Base-by-base conservation (phyloP, 2,329 filamentous ascomycete genomes). In the Beauveria sp. region DNA sequence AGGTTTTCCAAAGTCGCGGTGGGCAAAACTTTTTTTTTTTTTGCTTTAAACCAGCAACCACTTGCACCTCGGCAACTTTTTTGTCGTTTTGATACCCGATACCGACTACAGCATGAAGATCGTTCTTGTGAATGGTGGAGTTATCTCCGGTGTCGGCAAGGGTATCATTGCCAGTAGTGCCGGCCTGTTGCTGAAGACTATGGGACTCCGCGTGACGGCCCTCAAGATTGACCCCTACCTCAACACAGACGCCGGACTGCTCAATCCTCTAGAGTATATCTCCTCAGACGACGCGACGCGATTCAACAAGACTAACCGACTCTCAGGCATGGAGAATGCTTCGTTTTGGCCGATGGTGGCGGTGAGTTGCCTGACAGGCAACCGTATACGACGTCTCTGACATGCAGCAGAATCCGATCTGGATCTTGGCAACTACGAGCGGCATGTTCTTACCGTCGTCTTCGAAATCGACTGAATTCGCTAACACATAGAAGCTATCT, bases 291-390 rank as follows among this genome's bases (percentile, higher is more conserved):
- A 24, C 22, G 22, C 22, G 22, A 24, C 22, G 22, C 22, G 22
- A 24, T 24, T 24, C 22, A 24, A 24, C 22, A 1, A 24, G 22
- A 24, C 22, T 24, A 24, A 24, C 22, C 22, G 48, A 34, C 18
- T 61, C 5, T 40, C 40, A 89, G 87, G 74, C 91, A 96, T 72
- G 93, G 93, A 66, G 93, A 96, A 77, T 88, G 89, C 67, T 96
- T 93, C 72, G 93, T 97, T 54, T 83, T 95, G 62, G 86, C 90
- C 68, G 91, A 95, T 70, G 90, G 90, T 65, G 89, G 89, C 20
- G 53, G 56, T 59, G 43, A 50, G 46, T 59, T 20, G 4, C 9
- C 20, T 3, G 5, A n/a, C 31, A 22, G 9, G 9, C 18, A 42
- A 3, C 22, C 10, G 91, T 74, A 12, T 45, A 14, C 31, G 45